Base-by-base conservation (phyloP, 202 grass and related monocot genomes). In the Musa balbisiana region DNA sequence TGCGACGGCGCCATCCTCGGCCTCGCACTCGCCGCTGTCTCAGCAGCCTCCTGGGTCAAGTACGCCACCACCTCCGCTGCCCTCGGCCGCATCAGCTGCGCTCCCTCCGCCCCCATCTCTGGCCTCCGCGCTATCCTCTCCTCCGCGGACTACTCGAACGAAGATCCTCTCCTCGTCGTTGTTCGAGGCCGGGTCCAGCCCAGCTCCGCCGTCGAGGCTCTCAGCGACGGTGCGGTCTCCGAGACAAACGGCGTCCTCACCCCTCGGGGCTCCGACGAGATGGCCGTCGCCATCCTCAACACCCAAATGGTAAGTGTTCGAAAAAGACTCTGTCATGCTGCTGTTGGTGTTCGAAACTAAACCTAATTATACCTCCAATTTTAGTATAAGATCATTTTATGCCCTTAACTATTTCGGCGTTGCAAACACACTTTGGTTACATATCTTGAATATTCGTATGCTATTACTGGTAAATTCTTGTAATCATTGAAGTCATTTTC, bases 1-100 rank as follows among this genome's bases (percentile, higher is more conserved):
- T 86, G 89, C 75, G 94, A 98, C 79, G 88, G 86, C 43, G 88
- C 91, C 10, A 51, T 98, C 64, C 80, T 94, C 27, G 94, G 91
- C 58, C 79, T 92, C 55, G 87, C 84, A 64, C 84, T 90, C 8
- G 91, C 85, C 0, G 67, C 85, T 52, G 77, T 86, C 77, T 81
- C 88, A 62, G 73, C 84, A 62, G 82, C 71, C 26, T 88, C 88
- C 59, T 93, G 87, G 85, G 33, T 80, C 66, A 98, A 91, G 81
- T 93, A 91, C 86, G 59, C 93, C 54, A 65, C 81, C 55, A 68
- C 73, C 64, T 84, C 94, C 29, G 70, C 80, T 56, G 81, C 82
- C 60, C 84, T 98, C 67, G 81, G 81, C 12, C 87, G 87, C 76
- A 90, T 98, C 77, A 83, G 73, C 77, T 72, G 75, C 80, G 85